Percentiles rank a stretch among this genome's conserved stretches.
These are phyloP conservation scores for Holtermanniella nyarrowii DNA, from an alignment of 768 basidiomycete genomes.

Conservation along the genomic window DNA sequence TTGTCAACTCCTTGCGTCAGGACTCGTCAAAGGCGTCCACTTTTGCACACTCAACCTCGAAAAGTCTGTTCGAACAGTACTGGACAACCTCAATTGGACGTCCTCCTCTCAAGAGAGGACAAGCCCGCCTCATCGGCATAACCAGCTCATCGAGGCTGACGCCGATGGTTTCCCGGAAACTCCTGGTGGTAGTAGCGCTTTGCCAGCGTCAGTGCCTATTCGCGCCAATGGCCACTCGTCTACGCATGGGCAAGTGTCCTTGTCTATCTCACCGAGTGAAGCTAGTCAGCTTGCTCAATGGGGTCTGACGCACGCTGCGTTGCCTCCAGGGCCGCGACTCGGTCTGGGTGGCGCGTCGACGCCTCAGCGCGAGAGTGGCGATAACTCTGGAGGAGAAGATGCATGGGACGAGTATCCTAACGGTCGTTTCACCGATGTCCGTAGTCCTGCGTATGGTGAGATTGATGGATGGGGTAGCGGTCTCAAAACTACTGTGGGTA, in stretches of 20 bases:
- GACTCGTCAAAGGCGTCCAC: slow-evolving; percentile 55
- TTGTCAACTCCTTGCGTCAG: slow-evolving; percentile 46
- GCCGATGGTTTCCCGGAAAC: slow-evolving; percentile 38
- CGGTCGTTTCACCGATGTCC: slow-evolving; percentile 41
- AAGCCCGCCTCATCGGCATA: slow-evolving; percentile 35
- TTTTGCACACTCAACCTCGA: slow-evolving; percentile 96
- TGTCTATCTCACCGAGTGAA: slow-evolving; percentile 46
- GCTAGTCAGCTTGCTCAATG: slow-evolving; percentile 33
- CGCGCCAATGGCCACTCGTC: slow-evolving; percentile 4
- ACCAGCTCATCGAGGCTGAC: slow-evolving; percentile 37
- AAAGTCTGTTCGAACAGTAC: slow-evolving; percentile 76
- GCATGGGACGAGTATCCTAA: slow-evolving; percentile 43
- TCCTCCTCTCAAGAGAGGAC: slow-evolving; percentile 1
- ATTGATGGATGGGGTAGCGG: slow-evolving; percentile 42
- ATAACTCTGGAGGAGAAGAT: slow-evolving; percentile 17
- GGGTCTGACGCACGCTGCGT: slow-evolving; percentile 29
- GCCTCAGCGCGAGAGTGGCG: slow-evolving; percentile 17
- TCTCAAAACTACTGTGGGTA: slow-evolving; percentile 38
- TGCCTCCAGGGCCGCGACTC: slow-evolving; percentile 26
- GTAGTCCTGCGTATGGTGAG: slow-evolving; percentile 42
- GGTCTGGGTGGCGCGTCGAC: slow-evolving; percentile 21
- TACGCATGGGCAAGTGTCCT: slow-evolving; percentile 8
- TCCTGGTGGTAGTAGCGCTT: slow-evolving; percentile 35
- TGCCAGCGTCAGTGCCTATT: neutral
- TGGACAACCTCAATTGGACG: slow-evolving; percentile 69